These are phyloP conservation scores for Geopyxis carbonaria DNA, from an alignment of 495 filamentous ascomycete genomes.

Conservation along the genomic window DNA sequence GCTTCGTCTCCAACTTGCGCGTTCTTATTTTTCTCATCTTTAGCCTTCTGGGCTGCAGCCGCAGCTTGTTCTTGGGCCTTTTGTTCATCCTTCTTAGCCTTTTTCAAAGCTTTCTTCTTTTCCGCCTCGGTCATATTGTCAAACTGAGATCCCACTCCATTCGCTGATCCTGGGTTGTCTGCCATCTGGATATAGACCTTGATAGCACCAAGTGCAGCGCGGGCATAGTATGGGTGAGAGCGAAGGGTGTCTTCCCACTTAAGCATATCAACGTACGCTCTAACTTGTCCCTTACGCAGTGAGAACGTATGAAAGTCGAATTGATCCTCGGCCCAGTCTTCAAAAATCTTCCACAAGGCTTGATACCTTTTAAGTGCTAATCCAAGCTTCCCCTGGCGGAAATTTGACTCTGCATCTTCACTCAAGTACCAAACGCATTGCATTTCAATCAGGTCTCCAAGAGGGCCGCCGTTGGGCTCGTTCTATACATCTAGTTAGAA, in stretches of 20 bases:
- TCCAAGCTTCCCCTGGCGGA: conserved; percentile 63
- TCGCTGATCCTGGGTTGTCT: conserved; percentile 50
- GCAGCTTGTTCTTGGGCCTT: conserved; percentile 63
- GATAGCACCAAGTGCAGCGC: conserved; percentile 69
- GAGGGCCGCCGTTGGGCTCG: conserved; percentile 69
- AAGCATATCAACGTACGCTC: conserved; percentile 90
- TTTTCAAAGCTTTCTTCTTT: conserved; percentile 84
- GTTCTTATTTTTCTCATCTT: conserved; percentile 46
- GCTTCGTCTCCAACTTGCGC: conserved; percentile 34
- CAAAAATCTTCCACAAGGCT: conserved; percentile 61
- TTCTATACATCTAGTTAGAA: conserved; percentile 30
- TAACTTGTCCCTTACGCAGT: conserved; percentile 80
- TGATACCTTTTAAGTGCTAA: conserved; percentile 85
- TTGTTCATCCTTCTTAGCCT: conserved; percentile 82
- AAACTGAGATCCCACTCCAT: conserved; percentile 31
- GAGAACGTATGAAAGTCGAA: conserved; percentile 99
- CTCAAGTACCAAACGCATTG: conserved; percentile 95
- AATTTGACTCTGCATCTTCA: conserved; percentile 82
- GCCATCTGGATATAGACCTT: conserved; percentile 62
- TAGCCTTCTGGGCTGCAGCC: conserved; percentile 51
- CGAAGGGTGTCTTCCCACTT: conserved; percentile 84
- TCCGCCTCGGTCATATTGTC: conserved; percentile 48
- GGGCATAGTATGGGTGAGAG: conserved; percentile 80
- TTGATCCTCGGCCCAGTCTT: conserved; percentile 94
- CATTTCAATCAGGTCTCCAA: conserved; percentile 92